phyloP scores from a whole-genome alignment of 1,284 basidiomycete genomes.

The Apiotrichum mycotoxinovorans region DNA sequence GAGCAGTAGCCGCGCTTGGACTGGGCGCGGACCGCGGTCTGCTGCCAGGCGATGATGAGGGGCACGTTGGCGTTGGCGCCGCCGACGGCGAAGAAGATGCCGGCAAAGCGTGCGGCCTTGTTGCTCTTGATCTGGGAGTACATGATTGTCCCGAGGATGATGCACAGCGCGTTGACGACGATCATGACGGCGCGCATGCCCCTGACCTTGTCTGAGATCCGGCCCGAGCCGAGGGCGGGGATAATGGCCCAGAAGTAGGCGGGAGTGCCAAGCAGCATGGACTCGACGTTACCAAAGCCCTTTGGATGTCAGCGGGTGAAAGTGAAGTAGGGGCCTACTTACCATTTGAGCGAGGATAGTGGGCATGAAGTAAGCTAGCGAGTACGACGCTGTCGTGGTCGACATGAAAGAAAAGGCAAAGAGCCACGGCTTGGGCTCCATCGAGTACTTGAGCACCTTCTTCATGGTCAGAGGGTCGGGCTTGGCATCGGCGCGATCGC shows the following conservation, averaged over 20 bases:
- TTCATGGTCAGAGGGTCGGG: constrained; percentile 44
- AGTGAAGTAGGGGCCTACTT: too few relatives aligned
- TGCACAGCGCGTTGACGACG: constrained; percentile 8
- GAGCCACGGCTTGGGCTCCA: constrained; percentile 51
- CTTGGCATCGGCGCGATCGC: constrained; percentile 40
- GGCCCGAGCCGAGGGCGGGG: constrained; percentile 40
- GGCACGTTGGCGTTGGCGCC: constrained; percentile 41
- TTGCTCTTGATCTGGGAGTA: constrained; percentile 10
- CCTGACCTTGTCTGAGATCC: constrained; percentile 29
- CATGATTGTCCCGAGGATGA: constrained; percentile 17
- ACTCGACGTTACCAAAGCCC: constrained; percentile 42
- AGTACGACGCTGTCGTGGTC: constrained; percentile 17
- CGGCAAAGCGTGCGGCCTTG: constrained; percentile 10
- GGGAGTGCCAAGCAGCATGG: constrained; percentile 48
- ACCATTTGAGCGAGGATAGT: constrained; percentile 37
- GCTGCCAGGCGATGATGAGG: constrained; percentile 40
- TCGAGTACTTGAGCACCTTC: constrained; percentile 41
- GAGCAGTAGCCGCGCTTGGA: constrained; percentile 42
- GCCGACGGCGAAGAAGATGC: constrained; percentile 33
- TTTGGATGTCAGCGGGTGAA: constrained; percentile 22
- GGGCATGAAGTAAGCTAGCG: constrained; percentile 48
- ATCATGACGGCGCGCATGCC: constrained; percentile 5
- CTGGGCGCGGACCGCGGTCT: constrained; percentile 50
- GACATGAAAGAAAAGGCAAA: constrained; percentile 49
- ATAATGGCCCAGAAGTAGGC: constrained; percentile 47